Evolutionary conservation across 1,284 basidiomycete genomes (phyloP), one percentile per base, ranked within the genome.

Genomic region (Ceratobasidium papillatum): DNA sequence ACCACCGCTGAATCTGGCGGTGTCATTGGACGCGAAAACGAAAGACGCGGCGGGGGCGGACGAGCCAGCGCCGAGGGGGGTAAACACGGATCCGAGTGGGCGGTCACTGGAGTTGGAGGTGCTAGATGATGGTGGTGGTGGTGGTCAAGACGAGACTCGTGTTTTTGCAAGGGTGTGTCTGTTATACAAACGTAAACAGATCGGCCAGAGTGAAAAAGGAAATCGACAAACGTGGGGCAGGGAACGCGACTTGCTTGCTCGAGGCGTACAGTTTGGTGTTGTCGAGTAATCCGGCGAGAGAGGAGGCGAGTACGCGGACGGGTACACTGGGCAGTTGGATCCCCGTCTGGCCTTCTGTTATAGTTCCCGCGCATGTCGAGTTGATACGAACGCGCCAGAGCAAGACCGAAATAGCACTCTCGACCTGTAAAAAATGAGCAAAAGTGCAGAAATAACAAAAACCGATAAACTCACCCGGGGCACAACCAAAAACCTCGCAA

Each of bases 221-320:
- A 59, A 59, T 56, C 17, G 43, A 72, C 27, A 34, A 72, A 72
- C 52, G 27, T 59, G 56, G 56, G 43, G 58, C 38, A 62, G 43
- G 62, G 30, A 61, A 56, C 43, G 56, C 56, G 41, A n/a, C 14
- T n/a, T 62, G 62, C 32, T 64, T 51, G 49, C 38, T 72, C 49
- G 66, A 69, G 22, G 66, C 66, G 66, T 72, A 72, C 41, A 72
- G 58, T 30, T 72, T 72, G 45, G 69, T 72, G 25, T 72, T 72
- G 43, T 72, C 69, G 41, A 72, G 45, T 45, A 72, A 25, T 17
- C 69, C 69, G 3, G 69, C 56, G 27, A 72, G 69, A 17, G 56
- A 61, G 14, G 56, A 61, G 14, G 69, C 69, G 30, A 72, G 58
- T 32, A 72, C 69, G 58, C 45, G 69, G 17, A 62, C 58, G 8